These are phyloP conservation scores for Mastigamoeba balamuthi DNA, from an alignment of 78 protist genomes.

Conservation along the genomic window DNA sequence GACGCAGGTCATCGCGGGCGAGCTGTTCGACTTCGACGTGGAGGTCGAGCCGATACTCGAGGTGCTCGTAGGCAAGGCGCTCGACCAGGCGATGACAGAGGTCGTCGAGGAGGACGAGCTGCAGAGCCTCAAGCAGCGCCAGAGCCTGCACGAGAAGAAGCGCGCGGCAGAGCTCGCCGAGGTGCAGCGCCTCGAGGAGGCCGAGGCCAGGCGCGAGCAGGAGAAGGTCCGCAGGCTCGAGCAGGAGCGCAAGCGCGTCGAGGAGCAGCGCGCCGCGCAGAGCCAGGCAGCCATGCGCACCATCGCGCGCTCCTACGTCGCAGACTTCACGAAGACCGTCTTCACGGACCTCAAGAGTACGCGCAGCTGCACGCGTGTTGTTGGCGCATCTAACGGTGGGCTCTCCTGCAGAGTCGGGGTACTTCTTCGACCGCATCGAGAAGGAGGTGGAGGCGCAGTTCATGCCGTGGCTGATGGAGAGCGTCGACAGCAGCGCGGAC, in stretches of 20 bases:
- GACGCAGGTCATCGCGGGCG: conserved; percentile 65
- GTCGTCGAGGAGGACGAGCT: conserved; percentile 84
- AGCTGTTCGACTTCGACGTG: conserved; percentile 79
- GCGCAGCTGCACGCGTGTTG: too few relatives aligned
- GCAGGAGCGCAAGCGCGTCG: conserved; percentile 1
- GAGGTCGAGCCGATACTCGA: conserved; percentile 84
- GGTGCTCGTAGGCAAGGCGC: conserved; percentile 69
- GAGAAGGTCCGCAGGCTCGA: conserved; percentile 58
- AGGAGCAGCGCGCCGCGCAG: background rate
- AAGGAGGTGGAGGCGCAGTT: conserved; percentile 37
- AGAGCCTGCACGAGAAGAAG: conserved; percentile 37
- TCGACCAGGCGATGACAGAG: conserved; percentile 76
- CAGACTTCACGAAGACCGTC: conserved; percentile 19
- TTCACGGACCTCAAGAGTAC: too few relatives aligned
- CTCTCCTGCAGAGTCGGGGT: conserved; percentile 22
- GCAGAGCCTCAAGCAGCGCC: conserved; percentile 29
- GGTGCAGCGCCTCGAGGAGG: conserved; percentile 69
- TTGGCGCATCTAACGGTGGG: too few relatives aligned
- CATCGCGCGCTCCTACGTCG: conserved; percentile 26
- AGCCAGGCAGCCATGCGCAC: conserved; percentile 28
- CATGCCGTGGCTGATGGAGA: conserved; percentile 59
- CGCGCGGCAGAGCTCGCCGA: conserved; percentile 54
- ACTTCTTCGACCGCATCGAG: conserved; percentile 51
- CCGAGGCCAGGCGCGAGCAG: conserved; percentile 48
- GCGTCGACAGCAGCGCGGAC: background rate